Percentiles rank a stretch among this genome's conserved stretches.
Evolutionary conservation across 2,329 filamentous ascomycete genomes (phyloP).

Genomic region (Ceratocystis papillata): DNA sequence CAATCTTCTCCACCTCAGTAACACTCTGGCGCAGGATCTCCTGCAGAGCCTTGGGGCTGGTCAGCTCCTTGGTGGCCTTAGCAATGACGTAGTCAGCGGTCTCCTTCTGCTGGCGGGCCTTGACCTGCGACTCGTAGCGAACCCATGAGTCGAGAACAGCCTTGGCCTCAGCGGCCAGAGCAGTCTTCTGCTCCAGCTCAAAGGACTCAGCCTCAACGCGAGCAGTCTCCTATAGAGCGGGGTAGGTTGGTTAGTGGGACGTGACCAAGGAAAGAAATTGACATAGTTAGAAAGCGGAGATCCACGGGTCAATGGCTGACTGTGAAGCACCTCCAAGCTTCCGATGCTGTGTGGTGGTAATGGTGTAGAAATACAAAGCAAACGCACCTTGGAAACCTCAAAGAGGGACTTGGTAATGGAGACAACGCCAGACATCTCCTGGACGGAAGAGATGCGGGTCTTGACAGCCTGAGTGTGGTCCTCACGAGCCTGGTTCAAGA

Average conservation of each 20-base stretch:
- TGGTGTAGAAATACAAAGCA: not conserved
- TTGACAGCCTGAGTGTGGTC: slow-evolving; percentile 95
- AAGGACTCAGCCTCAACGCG: slow-evolving; percentile 90
- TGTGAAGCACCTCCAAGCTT: not conserved
- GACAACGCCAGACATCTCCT: slow-evolving; percentile 88
- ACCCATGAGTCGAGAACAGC: slow-evolving; percentile 95
- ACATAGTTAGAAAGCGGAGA: not conserved
- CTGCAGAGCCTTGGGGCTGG: slow-evolving; percentile 94
- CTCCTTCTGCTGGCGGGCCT: slow-evolving; percentile 96
- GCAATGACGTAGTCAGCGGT: slow-evolving; percentile 83
- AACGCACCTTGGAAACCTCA: slow-evolving; percentile 85
- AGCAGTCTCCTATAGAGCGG: slow-evolving; percentile 68
- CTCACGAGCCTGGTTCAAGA: slow-evolving; percentile 84
- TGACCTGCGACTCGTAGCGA: slow-evolving; percentile 95
- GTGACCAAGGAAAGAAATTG: not conserved
- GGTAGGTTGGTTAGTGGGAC: not conserved
- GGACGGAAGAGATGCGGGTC: slow-evolving; percentile 83
- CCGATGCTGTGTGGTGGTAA: not conserved
- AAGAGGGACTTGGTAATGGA: slow-evolving; percentile 96
- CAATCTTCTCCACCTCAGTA: slow-evolving; percentile 81
- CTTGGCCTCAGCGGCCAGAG: slow-evolving; percentile 88
- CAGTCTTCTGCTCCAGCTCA: slow-evolving; percentile 94
- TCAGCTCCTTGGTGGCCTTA: slow-evolving; percentile 97
- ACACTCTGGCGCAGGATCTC: slow-evolving; percentile 97
- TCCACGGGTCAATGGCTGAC: not conserved